Conservation (phyloP, 140 eudicot genomes). For the Erigeron philadelphicus region DNA sequence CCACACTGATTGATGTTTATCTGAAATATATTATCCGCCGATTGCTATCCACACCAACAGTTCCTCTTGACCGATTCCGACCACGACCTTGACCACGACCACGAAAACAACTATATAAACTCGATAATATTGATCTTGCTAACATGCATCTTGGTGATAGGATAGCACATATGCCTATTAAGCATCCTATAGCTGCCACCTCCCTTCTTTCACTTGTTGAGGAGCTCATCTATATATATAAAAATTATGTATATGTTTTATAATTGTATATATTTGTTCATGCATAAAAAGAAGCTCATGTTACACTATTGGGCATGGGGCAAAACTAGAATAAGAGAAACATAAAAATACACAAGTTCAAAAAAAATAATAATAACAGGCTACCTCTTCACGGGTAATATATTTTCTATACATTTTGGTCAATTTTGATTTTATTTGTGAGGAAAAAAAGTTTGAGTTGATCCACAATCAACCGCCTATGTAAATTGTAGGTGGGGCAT, state of each 20-base stretch:
- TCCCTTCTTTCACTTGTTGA: slow-evolving; percentile 31
- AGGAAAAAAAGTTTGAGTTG: no score
- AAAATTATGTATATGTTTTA: no score
- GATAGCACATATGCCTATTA: slow-evolving; percentile 38
- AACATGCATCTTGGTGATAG: slow-evolving; percentile 39
- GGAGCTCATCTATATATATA: slow-evolving; percentile 11
- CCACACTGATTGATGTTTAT: background rate
- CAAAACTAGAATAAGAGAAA: no score
- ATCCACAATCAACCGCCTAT: no score
- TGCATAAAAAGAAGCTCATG: background rate
- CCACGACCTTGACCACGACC: slow-evolving; percentile 23
- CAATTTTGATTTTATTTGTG: no score
- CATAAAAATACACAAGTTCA: no score
- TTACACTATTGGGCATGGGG: background rate
- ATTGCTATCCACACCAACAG: background rate
- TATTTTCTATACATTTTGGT: no score
- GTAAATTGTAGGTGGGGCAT: no score
- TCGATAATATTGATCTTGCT: slow-evolving; percentile 23
- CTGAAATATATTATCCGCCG: slow-evolving; percentile 10
- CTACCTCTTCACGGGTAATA: no score
- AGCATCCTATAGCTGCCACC: slow-evolving; percentile 35
- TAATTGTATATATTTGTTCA: background rate
- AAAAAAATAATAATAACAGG: no score
- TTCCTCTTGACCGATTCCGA: background rate
- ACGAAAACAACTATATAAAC: slow-evolving; percentile 13